Base-by-base conservation (phyloP, 345 rosid species). In the Citrus sp. region DNA sequence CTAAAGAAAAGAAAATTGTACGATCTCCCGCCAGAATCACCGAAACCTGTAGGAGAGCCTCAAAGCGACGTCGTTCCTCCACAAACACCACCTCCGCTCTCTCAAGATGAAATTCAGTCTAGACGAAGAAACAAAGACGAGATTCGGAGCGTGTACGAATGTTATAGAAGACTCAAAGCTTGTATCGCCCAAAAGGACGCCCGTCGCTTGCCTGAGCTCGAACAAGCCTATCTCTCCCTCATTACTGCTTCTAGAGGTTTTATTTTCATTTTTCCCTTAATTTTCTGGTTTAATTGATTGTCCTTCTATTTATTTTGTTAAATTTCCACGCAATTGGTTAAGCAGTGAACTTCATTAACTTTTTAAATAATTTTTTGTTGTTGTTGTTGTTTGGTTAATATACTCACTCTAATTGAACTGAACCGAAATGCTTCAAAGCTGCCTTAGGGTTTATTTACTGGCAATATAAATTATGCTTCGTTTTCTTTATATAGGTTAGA, bases 1-100 rank as follows among this genome's bases (percentile, higher is more conserved):
- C 90, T 93, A 28, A 95, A 95, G 89, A 95, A 95, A 88, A 87
- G 99, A 73, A 91, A 83, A 85, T 86, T 95, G 27, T 91, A 85
- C 84, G 95, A 92, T 68, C 68, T 86, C 46, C 86, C 82, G 40
- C 84, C 84, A 7, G 80, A 55, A 63, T 80, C 86, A 21, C 76
- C 84, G 24, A 73, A 74, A 70, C 77, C 79, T 77, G 79, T 83
- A 65, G 66, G 78, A 10, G 77, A 71, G 28, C 74, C 76, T 4
- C 78, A 30, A 61, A 74, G 74, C 75, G 77, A 86, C 72, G 80
- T 84, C 3, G 82, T 76, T 62, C 82, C 83, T 40, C 91, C 95
- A n/a, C 80, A 81, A 67, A 85, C 92, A 46, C 94, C 96, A 38
- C 85, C 90, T 46, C 84, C 90, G 59, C 88, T 84, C 54, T 90